Evolutionary conservation across 106 monocot genomes (phyloP), one percentile per base, ranked within the genome.

Genomic region (Chionographis japonica): DNA sequence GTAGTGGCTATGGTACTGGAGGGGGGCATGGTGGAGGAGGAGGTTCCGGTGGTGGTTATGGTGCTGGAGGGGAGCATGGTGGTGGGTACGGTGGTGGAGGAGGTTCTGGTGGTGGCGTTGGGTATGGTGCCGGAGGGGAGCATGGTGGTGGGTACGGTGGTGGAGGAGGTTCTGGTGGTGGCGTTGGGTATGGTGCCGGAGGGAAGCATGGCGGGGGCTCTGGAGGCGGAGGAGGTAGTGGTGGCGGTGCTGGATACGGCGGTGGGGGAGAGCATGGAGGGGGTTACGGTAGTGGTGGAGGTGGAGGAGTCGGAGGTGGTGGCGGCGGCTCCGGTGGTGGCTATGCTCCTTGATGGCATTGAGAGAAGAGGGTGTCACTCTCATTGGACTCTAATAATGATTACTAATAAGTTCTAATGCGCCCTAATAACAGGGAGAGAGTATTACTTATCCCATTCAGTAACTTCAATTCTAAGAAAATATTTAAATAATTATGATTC

Each of bases 81-180:
- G 72, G 72, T 8, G 63, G 55, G 38, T 52, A 54, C 17, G 72
- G 63, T 4, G 41, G 40, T 14, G 62, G 72, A 17, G 62, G 72
- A 12, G 61, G 54, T 14, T 16, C 14, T 19, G 72, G 54, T 3
- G 72, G 54, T n/a, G 27, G 27, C 27, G 27, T 1, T 27, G 27
- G 27, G 27, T 3, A 14, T 4, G 70, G 46, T 46, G 57, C 56
- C 12, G 57, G 58, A 12, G 70, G 41, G 4, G 65, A 55, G 3
- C 54, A 18, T 17, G 73, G 73, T 5, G 67, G 55, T 15, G 40
- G 13, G 9, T 41, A 49, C 3, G 61, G 56, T 9, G 75, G 52
- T 5, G 75, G 75, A 4, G 60, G 60, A 3, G 75, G 67, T 9
- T 2, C 27, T 37, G 68, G 67, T 4, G 54, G 67, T 53, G 67